phyloP scores from a whole-genome alignment of 2,329 filamentous ascomycete genomes.

The Aspergillus luchuensis region DNA sequence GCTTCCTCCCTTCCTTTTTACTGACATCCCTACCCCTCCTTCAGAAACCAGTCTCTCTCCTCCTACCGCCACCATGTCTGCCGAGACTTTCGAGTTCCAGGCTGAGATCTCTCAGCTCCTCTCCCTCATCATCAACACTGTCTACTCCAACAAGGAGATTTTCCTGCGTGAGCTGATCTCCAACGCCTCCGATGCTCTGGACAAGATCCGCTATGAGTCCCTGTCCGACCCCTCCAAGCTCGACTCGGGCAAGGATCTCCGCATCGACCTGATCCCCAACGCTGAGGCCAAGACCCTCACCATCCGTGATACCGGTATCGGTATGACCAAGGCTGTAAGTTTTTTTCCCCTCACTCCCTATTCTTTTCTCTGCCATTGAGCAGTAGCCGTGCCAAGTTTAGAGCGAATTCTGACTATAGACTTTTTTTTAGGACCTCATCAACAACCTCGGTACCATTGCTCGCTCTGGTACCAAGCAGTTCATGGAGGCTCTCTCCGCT shows the following conservation, averaged over 20 bases:
- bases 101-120: slow-evolving; percentile 99
- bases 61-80: slow-evolving; percentile 66
- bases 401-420: slow-evolving; percentile 7
- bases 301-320: slow-evolving; percentile 97
- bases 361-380: not conserved
- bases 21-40: not conserved
- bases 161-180: slow-evolving; percentile 98
- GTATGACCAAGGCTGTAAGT: slow-evolving; percentile 99
- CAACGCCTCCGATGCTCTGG: slow-evolving; percentile 97
- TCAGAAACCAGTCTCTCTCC: slow-evolving; percentile 19
- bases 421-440: slow-evolving; percentile 75
- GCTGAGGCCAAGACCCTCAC: slow-evolving; percentile 97
- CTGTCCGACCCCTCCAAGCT: slow-evolving; percentile 97
- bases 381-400: no score
- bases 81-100: slow-evolving; percentile 99
- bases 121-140: slow-evolving; percentile 99
- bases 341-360: not conserved
- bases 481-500: slow-evolving; percentile 98
- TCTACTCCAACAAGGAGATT: slow-evolving; percentile 99
- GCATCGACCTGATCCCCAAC: slow-evolving; percentile 98
- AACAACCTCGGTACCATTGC: slow-evolving; percentile 99
- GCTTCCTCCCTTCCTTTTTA: not conserved
- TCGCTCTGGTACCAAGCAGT: slow-evolving; percentile 99
- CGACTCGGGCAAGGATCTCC: slow-evolving; percentile 94
- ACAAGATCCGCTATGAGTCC: slow-evolving; percentile 99